A percentile compares a stretch with the other conserved stretches of the same genome.
Conservation (phyloP, 179 eudicot species). For the Sideroxylon spinosum region DNA sequence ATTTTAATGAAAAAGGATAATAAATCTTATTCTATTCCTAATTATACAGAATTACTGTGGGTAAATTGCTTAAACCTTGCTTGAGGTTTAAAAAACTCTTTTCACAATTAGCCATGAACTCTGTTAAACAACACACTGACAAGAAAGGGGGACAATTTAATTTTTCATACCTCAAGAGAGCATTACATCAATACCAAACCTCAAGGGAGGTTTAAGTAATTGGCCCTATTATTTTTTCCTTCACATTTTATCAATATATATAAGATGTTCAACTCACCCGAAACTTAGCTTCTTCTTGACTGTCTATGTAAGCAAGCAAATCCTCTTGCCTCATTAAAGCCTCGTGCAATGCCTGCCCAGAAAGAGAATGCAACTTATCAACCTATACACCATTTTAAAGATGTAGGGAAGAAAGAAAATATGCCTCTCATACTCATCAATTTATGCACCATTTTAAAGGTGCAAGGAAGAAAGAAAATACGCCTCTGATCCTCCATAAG, state of each 20-base stretch:
- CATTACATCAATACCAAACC: too few species aligned
- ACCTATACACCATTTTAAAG: not conserved
- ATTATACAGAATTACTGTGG: not conserved
- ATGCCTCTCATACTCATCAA: not conserved
- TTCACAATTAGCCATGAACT: too few species aligned
- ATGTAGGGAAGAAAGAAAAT: not conserved
- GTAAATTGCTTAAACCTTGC: too few species aligned
- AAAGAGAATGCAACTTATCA: slow-evolving; percentile 4
- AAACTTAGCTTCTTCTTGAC: slow-evolving; percentile 67
- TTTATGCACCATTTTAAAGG: not conserved
- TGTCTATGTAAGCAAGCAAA: slow-evolving; percentile 83
- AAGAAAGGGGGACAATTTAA: too few species aligned
- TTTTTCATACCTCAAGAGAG: too few species aligned
- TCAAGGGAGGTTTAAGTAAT: too few species aligned
- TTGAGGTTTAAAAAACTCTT: too few species aligned
- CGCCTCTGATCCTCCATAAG: not conserved
- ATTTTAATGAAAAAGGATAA: not conserved
- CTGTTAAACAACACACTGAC: too few species aligned
- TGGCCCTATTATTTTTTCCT: not conserved
- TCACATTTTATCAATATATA: not conserved
- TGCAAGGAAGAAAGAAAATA: not conserved
- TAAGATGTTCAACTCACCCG: slow-evolving; percentile 38
- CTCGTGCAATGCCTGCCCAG: slow-evolving; percentile 63
- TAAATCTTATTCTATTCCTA: not conserved
- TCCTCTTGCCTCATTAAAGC: slow-evolving; percentile 96